Base-by-base conservation (phyloP, 1,284 basidiomycete species). In the Pseudozyma sp. region DNA sequence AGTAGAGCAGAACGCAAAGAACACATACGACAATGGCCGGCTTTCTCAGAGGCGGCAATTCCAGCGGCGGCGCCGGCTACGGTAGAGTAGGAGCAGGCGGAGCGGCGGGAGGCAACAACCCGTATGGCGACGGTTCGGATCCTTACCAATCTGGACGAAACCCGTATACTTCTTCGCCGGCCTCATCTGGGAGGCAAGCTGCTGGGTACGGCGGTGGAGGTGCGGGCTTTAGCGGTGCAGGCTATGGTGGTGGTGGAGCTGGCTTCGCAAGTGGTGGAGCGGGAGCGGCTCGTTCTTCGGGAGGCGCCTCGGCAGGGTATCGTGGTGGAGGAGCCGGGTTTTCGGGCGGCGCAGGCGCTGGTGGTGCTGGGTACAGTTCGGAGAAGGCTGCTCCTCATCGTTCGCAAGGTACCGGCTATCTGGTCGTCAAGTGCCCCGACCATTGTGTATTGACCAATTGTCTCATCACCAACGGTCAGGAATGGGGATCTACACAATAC, bases 401-500 rank as follows among this genome's bases (percentile, higher is more conserved):
- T 19, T 39, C 52, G 3, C 5, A 34, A 9, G 57, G 70, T 16
- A 63, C 59, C 25, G 69, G 74, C 10, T 54, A 76, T 42, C 62
- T 76, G 31, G 50, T 76, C 45, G 74, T 76, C 62, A 80, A 76
- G 52, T 80, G 80, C 34, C 83, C 83, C 2, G 70, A 73, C 25
- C 55, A 73, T 44, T 66, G 79, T 36, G 65, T 76, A 21, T 73
- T 77, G 16, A 69, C 80, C 53, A 85, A 85, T 61, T 82, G 81
- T 59, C 47, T 83, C 38, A 69, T 83, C 49, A 51, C 78, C 58
- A 82, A 82, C 55, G 67, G 70, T 13, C 76, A 81, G 35, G 83
- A 85, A 47, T 85, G 82, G 82, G 76, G 79, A 4, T 64, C 61
- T 25, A 79, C 81, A 19, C 78, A 79, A 43, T 85, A 84, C 53